Conservation (phyloP, 106 monocot species). For the Dioscorea zingiberensis region DNA sequence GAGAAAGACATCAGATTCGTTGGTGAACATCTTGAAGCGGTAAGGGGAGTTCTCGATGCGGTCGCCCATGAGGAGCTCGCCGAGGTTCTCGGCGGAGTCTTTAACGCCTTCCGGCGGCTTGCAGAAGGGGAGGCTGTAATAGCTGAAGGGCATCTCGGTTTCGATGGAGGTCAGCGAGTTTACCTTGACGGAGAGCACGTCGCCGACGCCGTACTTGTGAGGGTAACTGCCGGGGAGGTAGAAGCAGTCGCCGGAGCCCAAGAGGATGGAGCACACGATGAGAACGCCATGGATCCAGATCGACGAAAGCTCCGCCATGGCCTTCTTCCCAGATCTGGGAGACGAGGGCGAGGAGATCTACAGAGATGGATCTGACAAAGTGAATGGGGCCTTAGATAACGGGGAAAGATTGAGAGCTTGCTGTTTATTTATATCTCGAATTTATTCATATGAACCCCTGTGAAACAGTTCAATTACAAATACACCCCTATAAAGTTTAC, state of each 20-base stretch:
- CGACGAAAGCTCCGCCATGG: too few species aligned
- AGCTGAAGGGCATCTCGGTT: slow-evolving; percentile 44
- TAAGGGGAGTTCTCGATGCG: slow-evolving; percentile 36
- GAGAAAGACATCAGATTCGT: slow-evolving; percentile 17
- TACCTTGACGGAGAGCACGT: slow-evolving; percentile 27
- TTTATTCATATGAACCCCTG: too few species aligned
- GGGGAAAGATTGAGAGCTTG: too few species aligned
- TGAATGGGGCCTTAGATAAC: too few species aligned
- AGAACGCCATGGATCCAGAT: too few species aligned
- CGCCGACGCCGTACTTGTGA: slow-evolving; percentile 23
- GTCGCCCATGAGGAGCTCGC: slow-evolving; percentile 53
- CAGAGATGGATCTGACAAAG: too few species aligned
- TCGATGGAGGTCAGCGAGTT: slow-evolving; percentile 51
- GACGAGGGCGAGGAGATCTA: too few species aligned
- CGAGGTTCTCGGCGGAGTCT: slow-evolving; percentile 36
- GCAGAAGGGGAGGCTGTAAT: slow-evolving; percentile 38
- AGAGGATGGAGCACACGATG: not conserved
- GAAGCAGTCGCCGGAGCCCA: slow-evolving; percentile 17
- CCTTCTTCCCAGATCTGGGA: too few species aligned
- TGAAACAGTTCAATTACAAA: too few species aligned
- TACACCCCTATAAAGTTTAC: too few species aligned
- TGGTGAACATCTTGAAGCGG: slow-evolving; percentile 23
- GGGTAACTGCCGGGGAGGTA: slow-evolving; percentile 64
- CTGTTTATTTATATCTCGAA: too few species aligned
- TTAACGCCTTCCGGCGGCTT: slow-evolving; percentile 11